Conservation (phyloP, 345 rosid genomes). For the Ricinus communis region DNA sequence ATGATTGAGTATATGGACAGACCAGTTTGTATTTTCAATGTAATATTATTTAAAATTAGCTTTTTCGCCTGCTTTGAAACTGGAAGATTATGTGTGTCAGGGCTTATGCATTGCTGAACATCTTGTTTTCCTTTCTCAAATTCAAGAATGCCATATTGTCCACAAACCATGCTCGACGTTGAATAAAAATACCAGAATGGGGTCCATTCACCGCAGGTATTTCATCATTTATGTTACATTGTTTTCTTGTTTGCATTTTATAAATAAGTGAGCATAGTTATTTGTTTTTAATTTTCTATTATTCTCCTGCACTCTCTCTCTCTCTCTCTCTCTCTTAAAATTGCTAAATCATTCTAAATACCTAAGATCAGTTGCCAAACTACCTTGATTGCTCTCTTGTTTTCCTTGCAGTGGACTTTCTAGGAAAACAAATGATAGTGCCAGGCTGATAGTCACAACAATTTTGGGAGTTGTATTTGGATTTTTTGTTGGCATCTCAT, state of each 20-base stretch:
- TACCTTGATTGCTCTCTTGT: conserved; percentile 1
- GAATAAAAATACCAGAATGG: conserved; percentile 43
- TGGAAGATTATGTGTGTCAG: conserved; percentile 19
- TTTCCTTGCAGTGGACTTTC: conserved; percentile 52
- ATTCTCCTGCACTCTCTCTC: conserved; percentile 1
- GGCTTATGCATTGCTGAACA: conserved; percentile 12
- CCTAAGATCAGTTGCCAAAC: background rate
- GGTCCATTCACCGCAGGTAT: conserved; percentile 66
- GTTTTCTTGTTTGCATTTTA: background rate
- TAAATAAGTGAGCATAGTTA: conserved; percentile 2
- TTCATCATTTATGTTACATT: too few relatives aligned
- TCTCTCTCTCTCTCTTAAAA: background rate
- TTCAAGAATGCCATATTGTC: conserved; percentile 31
- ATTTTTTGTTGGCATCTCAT: conserved; percentile 67
- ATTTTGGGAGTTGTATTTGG: conserved; percentile 71
- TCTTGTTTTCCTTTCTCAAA: conserved; percentile 12
- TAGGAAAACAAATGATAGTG: conserved; percentile 55
- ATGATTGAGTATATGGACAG: background rate
- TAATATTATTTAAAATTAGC: conserved; percentile 1
- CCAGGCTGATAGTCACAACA: conserved; percentile 52
- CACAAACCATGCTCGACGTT: conserved; percentile 31
- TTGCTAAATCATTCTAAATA: background rate
- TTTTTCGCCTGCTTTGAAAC: conserved; percentile 9
- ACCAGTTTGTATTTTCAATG: background rate
- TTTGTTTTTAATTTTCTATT: background rate